These are phyloP conservation scores for Begonia peltatifolia DNA, from an alignment of 306 rosid genomes.

Conservation along the genomic window DNA sequence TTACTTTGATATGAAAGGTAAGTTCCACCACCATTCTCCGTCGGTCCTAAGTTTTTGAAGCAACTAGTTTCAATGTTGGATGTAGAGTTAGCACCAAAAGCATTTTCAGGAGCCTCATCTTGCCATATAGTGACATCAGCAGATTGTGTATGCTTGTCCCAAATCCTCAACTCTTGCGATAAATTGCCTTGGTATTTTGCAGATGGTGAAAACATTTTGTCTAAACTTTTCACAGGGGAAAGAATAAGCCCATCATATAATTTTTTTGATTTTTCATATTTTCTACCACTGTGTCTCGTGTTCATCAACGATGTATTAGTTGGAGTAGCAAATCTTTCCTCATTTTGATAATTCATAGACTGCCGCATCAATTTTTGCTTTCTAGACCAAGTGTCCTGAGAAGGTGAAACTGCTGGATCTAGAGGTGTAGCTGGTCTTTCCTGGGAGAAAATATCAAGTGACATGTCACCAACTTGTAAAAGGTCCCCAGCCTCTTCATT, in stretches of 20 bases:
- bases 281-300: slow-evolving; percentile 7
- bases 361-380: slow-evolving; percentile 16
- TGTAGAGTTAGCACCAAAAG: slow-evolving; percentile 8
- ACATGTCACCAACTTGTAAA: slow-evolving; percentile 18
- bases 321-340: slow-evolving; percentile 6
- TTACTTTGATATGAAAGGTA: slow-evolving; percentile 14
- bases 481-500: slow-evolving; percentile 17
- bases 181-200: slow-evolving; percentile 12
- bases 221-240: slow-evolving; percentile 21
- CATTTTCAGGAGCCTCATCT: slow-evolving; percentile 6
- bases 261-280: slow-evolving; percentile 9
- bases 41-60: slow-evolving; percentile 11
- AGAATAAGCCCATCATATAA: slow-evolving; percentile 13
- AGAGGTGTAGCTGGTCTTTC: slow-evolving; percentile 12
- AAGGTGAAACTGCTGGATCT: slow-evolving; percentile 17
- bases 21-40: slow-evolving; percentile 8
- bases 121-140: slow-evolving; percentile 13
- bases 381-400: slow-evolving; percentile 17
- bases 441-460: slow-evolving; percentile 11
- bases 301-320: slow-evolving; percentile 14
- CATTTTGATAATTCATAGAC: slow-evolving; percentile 14
- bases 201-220: slow-evolving; percentile 13
- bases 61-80: no score
- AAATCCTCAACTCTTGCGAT: slow-evolving; percentile 20
- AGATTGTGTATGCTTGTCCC: slow-evolving; percentile 16